Base-by-base conservation (phyloP, 2,329 filamentous ascomycete genomes). In the Fusarium armeniacum region DNA sequence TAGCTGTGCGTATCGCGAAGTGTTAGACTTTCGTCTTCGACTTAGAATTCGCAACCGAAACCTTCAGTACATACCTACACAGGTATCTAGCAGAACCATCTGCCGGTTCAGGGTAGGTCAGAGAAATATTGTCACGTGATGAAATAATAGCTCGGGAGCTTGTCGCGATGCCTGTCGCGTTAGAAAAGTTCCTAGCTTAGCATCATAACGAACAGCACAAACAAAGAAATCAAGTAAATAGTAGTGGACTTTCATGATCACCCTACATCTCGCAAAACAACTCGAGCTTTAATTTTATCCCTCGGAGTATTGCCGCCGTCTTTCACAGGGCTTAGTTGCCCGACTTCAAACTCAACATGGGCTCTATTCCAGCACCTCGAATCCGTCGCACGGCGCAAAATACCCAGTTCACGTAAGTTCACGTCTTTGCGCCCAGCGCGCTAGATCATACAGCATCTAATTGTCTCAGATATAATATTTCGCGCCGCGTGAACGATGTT, bases 401-500 rank as follows among this genome's bases (percentile, higher is more conserved):
- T 58, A 83, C 80, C 44, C 82, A 85, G 58, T 81, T 83, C 72
- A 84, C 83, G 83, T 85, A 77, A 67, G 82, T 65, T 20, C 32
- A 36, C 2, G 6, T 26, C 18, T 4, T 4, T 10, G 5, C 28
- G 4, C 32, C 20, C 15, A 22, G 8, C 7, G 18, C 16, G 8
- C 13, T 47, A 49, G 24, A 5, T 11, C 6, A 20, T 40, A 45
- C 12, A 15, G 9, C 4, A 5, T 50, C 66, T 75, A 12, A 73
- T 13, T 24, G 22, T 22, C 0, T 2, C n/a, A 91, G 89, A 62
- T 90, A 90, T 70, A 85, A 89, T 60, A 78, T 90, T 33, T 80
- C 84, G 43, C 83, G 85, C 63, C 86, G 88, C 62, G 81, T 89
- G 49, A 83, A 90, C 76, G 82, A 87, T 72, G 83, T 89, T 51